Base-by-base conservation (phyloP, 2,329 filamentous ascomycete genomes). In the Claviceps capensis region DNA sequence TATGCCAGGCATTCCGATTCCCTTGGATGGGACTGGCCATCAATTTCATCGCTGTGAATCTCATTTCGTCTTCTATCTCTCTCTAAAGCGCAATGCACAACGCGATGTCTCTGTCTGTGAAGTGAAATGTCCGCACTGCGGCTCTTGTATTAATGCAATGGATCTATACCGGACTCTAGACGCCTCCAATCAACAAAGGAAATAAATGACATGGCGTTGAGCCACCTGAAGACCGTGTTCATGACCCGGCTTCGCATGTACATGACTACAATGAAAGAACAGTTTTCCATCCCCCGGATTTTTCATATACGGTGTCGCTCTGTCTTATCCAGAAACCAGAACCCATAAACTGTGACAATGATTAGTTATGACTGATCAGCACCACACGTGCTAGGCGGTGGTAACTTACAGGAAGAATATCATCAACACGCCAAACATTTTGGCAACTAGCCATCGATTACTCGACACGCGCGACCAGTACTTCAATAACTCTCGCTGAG, bases 401-500 rank as follows among this genome's bases (percentile, higher is more conserved):
- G 40, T 5, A 23, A 71, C 74, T 71, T 55, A 79, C 72, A 87
- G 71, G 73, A 85, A 88, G 79, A 91, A 95, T 66, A 95, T 90
- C 90, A 96, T 96, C 60, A 97, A 70, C 48, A 96, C 88, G 55
- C 91, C 69, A 66, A 72, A 72, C 79, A 83, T 83, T 66, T 85
- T 87, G 44, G 89, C 89, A 60, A 97, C 83, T 57, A 98, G 72
- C 93, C 91, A 97, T 57, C 93, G 78, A 72, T 98, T 98, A 56
- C 90, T 88, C 52, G 88, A 93, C 30, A 97, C 90, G 42, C 90
- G 79, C 30, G 82, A 85, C 91, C 93, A 98, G 70, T 97, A 98
- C 68, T 96, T 96, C 71, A 98, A 81, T 63, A 98, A 67, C 69
- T 98, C 91, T 56, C 90, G 78, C 66, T 98, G 93, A 5, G 93